Conservation (phyloP, 345 rosid genomes). For the Aethionema arabicum region DNA sequence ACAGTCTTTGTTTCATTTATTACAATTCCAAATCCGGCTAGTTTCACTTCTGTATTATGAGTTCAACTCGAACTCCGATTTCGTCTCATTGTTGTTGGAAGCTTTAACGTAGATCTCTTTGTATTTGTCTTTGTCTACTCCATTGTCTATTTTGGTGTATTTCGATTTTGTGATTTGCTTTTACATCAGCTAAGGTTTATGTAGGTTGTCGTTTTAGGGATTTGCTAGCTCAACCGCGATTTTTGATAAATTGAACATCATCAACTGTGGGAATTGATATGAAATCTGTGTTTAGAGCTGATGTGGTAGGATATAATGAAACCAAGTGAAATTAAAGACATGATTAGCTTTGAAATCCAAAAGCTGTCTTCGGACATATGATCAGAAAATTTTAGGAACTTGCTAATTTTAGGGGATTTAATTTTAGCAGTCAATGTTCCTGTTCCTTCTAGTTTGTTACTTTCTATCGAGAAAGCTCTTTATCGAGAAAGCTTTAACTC, state of each 20-base stretch:
- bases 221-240: too few species aligned
- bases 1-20: too few species aligned
- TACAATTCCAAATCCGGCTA: conserved; percentile 5
- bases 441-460: conserved; percentile 70
- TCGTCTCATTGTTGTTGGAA: conserved; percentile 5
- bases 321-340: too few species aligned
- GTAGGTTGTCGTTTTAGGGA: too few species aligned
- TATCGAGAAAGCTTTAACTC: neutral
- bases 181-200: conserved; percentile 31
- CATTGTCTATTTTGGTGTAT: conserved; percentile 15
- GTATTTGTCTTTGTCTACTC: neutral
- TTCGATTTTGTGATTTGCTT: conserved; percentile 11
- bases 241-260: too few species aligned
- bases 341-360: too few species aligned
- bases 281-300: too few species aligned
- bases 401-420: too few species aligned
- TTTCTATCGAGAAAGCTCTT: conserved; percentile 49
- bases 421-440: conserved; percentile 54
- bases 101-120: conserved; percentile 25
- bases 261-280: too few species aligned
- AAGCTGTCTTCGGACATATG: too few species aligned
- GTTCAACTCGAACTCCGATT: conserved; percentile 34
- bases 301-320: too few species aligned
- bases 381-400: too few species aligned
- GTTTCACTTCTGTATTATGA: conserved; percentile 3